These are phyloP conservation scores for Ustilago nuda DNA, from an alignment of 1,284 basidiomycete genomes.

Conservation along the genomic window DNA sequence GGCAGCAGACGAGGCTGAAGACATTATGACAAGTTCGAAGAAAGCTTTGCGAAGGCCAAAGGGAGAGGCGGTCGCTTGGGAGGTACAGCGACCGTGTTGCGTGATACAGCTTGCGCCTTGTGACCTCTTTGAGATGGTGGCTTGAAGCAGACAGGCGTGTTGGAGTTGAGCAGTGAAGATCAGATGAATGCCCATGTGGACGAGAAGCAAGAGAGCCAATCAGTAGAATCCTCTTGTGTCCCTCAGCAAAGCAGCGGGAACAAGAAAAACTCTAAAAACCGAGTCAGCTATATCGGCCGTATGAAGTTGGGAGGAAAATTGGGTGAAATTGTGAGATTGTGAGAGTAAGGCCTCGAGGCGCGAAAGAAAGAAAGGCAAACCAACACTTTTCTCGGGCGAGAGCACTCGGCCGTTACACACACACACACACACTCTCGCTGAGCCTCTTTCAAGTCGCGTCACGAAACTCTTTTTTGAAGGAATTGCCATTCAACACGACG, in stretches of 20 bases:
- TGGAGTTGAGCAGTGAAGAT: background rate
- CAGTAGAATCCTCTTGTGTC: background rate
- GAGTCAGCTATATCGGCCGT: slow-evolving; percentile 16
- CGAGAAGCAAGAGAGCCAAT: slow-evolving; percentile 1
- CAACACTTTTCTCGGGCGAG: slow-evolving; percentile 12
- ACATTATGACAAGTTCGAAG: slow-evolving; percentile 15
- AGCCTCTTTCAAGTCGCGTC: slow-evolving; percentile 29
- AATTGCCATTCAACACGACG: slow-evolving; percentile 42
- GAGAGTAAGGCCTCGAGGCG: slow-evolving; percentile 11
- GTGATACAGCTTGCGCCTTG: background rate
- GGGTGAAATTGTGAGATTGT: background rate
- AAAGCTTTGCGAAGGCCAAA: background rate
- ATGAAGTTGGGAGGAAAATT: background rate
- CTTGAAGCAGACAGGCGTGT: background rate
- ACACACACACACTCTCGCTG: background rate
- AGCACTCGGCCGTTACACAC: slow-evolving; percentile 25
- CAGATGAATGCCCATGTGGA: background rate
- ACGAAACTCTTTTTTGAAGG: slow-evolving; percentile 16
- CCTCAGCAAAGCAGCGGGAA: slow-evolving; percentile 9
- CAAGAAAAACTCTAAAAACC: slow-evolving; percentile 16
- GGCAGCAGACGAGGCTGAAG: slow-evolving; percentile 44
- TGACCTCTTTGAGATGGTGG: background rate
- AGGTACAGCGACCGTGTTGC: background rate
- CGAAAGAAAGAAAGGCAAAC: slow-evolving; percentile 17
- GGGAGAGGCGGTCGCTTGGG: background rate